A percentile compares a stretch with the other conserved stretches of the same genome.
phyloP scores from a whole-genome alignment of 23 red algal species.

The Gracilaria domingensis region DNA sequence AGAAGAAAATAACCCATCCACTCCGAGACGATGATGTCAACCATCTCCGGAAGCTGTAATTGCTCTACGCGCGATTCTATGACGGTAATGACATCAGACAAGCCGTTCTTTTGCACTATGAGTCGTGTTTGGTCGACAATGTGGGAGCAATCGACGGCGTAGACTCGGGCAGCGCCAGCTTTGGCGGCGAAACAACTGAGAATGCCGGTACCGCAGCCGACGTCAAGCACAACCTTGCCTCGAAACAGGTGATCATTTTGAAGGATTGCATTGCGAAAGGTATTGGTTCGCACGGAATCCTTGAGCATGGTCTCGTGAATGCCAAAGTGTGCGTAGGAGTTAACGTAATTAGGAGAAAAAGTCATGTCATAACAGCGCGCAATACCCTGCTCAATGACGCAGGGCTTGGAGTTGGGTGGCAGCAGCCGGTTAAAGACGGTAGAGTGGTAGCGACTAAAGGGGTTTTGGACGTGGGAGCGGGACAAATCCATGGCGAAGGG shows the following conservation, averaged over 20 bases:
- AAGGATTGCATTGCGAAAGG: constrained; percentile 83
- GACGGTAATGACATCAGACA: constrained; percentile 66
- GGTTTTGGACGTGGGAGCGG: neutral
- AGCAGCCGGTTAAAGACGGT: constrained; percentile 25
- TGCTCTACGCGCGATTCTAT: constrained; percentile 80
- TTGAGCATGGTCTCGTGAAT: constrained; percentile 94
- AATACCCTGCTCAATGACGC: constrained; percentile 1
- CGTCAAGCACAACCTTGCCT: constrained; percentile 85
- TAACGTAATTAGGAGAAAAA: constrained; percentile 83
- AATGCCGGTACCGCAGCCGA: constrained; percentile 88
- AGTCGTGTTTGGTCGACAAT: constrained; percentile 83
- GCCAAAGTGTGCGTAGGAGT: constrained; percentile 90
- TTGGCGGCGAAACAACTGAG: constrained; percentile 83
- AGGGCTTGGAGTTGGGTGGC: constrained; percentile 8
- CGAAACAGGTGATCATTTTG: constrained; percentile 76
- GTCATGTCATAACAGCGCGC: constrained; percentile 65
- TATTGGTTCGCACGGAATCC: constrained; percentile 76
- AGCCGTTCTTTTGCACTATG: constrained; percentile 78
- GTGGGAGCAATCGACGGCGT: constrained; percentile 79
- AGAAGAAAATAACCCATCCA: constrained; percentile 98
- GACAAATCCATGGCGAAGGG: neutral
- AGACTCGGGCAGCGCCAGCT: constrained; percentile 79
- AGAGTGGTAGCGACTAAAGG: neutral
- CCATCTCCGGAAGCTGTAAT: constrained; percentile 65
- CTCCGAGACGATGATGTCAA: constrained; percentile 93